phyloP scores from a whole-genome alignment of 2,329 filamentous ascomycete genomes.

The Geosmithia putterillii region DNA sequence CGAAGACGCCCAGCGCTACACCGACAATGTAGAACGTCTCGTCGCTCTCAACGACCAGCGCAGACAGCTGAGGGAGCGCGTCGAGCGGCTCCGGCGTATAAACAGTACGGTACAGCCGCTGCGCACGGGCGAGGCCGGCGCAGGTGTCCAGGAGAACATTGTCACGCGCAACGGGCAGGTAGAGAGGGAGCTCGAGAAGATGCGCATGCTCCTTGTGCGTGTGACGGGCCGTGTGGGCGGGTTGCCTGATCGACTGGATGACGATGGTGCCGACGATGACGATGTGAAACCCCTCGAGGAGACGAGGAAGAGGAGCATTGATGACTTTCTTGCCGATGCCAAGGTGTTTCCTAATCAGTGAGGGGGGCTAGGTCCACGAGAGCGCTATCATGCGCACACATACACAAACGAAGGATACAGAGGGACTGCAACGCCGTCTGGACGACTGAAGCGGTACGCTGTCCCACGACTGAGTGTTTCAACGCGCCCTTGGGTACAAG shows the following conservation, averaged over 20 bases:
- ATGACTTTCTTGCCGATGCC: conserved; percentile 22
- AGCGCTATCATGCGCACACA: no score
- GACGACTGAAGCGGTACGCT: no score
- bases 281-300: conserved; percentile 21
- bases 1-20: conserved; percentile 37
- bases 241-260: conserved; percentile 14
- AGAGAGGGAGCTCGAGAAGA: conserved; percentile 53
- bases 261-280: conserved; percentile 9
- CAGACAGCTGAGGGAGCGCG: conserved; percentile 20
- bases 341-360: conserved; percentile 6
- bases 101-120: conserved; percentile 34
- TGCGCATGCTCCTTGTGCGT: conserved; percentile 49
- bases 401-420: no score
- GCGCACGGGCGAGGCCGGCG: conserved; percentile 12
- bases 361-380: not conserved
- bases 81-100: conserved; percentile 36
- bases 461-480: no score
- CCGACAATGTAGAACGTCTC: conserved; percentile 34
- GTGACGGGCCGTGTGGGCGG: conserved; percentile 40
- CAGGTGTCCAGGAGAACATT: conserved; percentile 50
- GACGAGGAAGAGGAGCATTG: conserved; percentile 28
- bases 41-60: conserved; percentile 31
- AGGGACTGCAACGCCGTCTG: no score
- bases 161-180: conserved; percentile 51
- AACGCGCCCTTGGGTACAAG: no score